Base-by-base conservation (phyloP, 169 alveolate genomes). In the Babesia bovis region DNA sequence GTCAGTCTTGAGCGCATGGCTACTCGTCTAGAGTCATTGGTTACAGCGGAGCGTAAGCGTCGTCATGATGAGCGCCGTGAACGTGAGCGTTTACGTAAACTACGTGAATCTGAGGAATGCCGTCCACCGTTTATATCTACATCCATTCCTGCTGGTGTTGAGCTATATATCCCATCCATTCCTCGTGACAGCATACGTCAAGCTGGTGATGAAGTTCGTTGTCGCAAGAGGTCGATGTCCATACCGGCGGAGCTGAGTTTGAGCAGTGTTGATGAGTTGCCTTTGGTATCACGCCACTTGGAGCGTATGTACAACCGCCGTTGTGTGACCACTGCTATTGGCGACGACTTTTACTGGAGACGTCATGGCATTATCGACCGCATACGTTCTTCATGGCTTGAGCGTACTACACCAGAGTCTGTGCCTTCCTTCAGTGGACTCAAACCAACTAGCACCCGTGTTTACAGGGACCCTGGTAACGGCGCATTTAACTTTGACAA, bases 291-390 rank as follows among this genome's bases (percentile, higher is more conserved):
- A 28, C 44, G 65, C 19, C 15, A 15, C 21, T 7, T 21, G 44
- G 68, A 67, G 9, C 5, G 42, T 13, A 7, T 71, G 21, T 49
- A 60, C 44, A 33, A 71, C 21, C 71, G 82, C 33, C 59, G 73
- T 21, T 71, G 82, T 52, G 66, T 51, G 21, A 71, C 82, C 52
- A 71, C 82, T 13, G 47, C 75, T 15, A 50, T 71, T 4, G 25
- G 28, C 23, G 82, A 71, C 38, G 82, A 71, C 73, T 71, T 71
- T 53, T 40, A 71, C 40, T 47, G 30, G 41, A 38, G 82, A 21
- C 23, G 33, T 1, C 69, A 38, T 15, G 77, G 77, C n/a, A 71
- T 71, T 50, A 60, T 71, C 40, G 73, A 71, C 56, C 25, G 78
- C 9, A 67, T 67, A 4, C 66, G 78, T 4, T 26, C 53, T 17